Evolutionary conservation across 1,139 yeast species (phyloP), one percentile per base, ranked within the genome.

Genomic region (Schwanniomyces etchellsii): DNA sequence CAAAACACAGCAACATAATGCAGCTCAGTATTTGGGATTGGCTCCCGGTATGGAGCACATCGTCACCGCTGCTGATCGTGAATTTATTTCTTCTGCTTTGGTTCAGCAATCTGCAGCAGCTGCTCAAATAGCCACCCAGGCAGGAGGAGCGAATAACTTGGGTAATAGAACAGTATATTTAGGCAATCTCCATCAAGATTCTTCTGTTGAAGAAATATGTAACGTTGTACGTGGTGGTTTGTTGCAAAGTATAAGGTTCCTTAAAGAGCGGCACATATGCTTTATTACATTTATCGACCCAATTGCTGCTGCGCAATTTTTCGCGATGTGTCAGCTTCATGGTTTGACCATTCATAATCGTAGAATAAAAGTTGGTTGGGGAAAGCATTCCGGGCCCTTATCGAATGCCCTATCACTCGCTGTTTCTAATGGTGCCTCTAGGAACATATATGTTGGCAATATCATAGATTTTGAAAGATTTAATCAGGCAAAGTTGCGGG

Each of bases 1-100:
- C 23, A 86, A 85, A 55, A 84, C 96, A 17, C 96, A 91, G 58
- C 96, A 88, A 57, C 96, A 89, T 52, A 88, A 89, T 55, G 97
- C 97, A 14, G 96, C 96, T 5, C 95, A 89, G 57, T 89, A 86
- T 53, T 64, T 89, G 37, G 96, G 96, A 2, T 70, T 88, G 43
- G 88, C 89, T 25, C 94, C 95, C 14, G 94, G 94, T 16, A 77
- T 81, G 75, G 95, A 84, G 50, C 88, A 83, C 50, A 66, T 84
- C 36, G 80, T 80, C 16, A 81, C 88, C 26, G 82, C 82, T 37
- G 86, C 89, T 14, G 95, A 88, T 53, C 64, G 84, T 31, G 84
- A 77, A 42, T 68, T 76, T 43, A 70, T 45, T 42, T 74, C 80
- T 2, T 64, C 70, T 27, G 81, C 81, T 2, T 63, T 75, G 40